A percentile compares a stretch with the other conserved stretches of the same genome.
These are phyloP conservation scores for Hymenoscyphus infarciens DNA, from an alignment of 2,329 filamentous ascomycete species.

Conservation along the genomic window DNA sequence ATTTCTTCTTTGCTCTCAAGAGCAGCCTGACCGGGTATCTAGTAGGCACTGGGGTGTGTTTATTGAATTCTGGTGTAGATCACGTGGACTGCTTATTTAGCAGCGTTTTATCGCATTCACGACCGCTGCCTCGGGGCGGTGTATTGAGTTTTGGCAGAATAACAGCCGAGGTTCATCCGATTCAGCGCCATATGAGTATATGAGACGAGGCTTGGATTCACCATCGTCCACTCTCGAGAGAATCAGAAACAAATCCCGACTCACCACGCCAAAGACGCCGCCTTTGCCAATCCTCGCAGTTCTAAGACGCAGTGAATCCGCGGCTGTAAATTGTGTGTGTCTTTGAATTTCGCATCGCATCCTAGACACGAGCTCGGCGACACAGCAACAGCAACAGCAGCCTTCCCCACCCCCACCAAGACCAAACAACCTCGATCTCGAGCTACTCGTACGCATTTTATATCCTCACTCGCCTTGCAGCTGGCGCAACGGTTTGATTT, in stretches of 20 bases:
- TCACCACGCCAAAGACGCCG: background rate
- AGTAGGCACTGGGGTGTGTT: background rate
- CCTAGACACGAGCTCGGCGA: background rate
- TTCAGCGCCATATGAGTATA: background rate
- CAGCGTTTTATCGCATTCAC: too few species aligned
- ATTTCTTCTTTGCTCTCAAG: background rate
- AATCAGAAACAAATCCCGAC: background rate
- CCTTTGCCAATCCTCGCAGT: background rate
- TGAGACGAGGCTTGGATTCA: background rate
- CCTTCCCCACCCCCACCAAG: constrained; percentile 10
- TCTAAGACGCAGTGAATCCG: background rate
- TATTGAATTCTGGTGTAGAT: too few species aligned
- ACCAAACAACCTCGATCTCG: background rate
- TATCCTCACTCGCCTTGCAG: background rate
- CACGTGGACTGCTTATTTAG: too few species aligned
- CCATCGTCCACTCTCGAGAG: background rate
- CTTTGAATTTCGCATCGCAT: background rate
- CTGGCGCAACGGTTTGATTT: too few species aligned
- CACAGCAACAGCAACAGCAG: background rate
- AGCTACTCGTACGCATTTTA: background rate
- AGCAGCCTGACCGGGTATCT: background rate
- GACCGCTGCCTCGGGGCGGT: too few species aligned
- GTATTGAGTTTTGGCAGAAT: too few species aligned
- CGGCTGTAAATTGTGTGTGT: background rate
- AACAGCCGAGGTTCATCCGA: constrained; percentile 6